Conservation (phyloP, 108 stramenopile species). For the Mediolabrus comicus region DNA sequence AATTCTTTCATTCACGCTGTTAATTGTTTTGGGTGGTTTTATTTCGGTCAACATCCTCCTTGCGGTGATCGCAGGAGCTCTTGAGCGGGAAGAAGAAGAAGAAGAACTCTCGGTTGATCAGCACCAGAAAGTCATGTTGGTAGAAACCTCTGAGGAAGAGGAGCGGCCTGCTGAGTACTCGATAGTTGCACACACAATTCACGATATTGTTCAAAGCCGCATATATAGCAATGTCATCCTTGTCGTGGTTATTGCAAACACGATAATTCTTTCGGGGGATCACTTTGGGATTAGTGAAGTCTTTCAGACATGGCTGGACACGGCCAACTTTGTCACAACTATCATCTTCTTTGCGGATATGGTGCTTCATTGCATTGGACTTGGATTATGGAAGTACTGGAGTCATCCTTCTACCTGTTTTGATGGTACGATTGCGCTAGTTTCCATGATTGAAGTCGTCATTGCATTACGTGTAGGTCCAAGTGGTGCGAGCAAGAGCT, state of each 20-base stretch:
- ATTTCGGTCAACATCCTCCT: slow-evolving; percentile 74
- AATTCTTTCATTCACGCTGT: slow-evolving; percentile 44
- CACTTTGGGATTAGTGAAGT: slow-evolving; percentile 51
- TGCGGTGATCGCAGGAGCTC: slow-evolving; percentile 56
- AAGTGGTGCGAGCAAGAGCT: slow-evolving; percentile 8
- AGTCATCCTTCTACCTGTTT: slow-evolving; percentile 37
- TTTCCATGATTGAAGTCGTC: slow-evolving; percentile 56
- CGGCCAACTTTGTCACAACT: slow-evolving; percentile 55
- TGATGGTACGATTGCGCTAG: slow-evolving; percentile 62
- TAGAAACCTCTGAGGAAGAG: neutral
- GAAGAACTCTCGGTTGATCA: slow-evolving; percentile 24
- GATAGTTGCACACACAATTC: neutral
- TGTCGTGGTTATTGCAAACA: slow-evolving; percentile 61
- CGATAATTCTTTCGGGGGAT: slow-evolving; percentile 62
- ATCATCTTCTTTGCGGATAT: slow-evolving; percentile 66
- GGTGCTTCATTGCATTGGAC: slow-evolving; percentile 18
- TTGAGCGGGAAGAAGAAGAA: slow-evolving; percentile 36
- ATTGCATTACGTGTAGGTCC: slow-evolving; percentile 23
- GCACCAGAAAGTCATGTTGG: neutral
- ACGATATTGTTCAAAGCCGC: slow-evolving; percentile 15
- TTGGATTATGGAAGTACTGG: slow-evolving; percentile 22
- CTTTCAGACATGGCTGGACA: slow-evolving; percentile 27
- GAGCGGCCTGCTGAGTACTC: neutral
- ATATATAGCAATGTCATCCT: slow-evolving; percentile 35
- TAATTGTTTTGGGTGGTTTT: slow-evolving; percentile 62